These are phyloP conservation scores for Boechera divaricarpa DNA, from an alignment of 345 rosid species.

Conservation along the genomic window DNA sequence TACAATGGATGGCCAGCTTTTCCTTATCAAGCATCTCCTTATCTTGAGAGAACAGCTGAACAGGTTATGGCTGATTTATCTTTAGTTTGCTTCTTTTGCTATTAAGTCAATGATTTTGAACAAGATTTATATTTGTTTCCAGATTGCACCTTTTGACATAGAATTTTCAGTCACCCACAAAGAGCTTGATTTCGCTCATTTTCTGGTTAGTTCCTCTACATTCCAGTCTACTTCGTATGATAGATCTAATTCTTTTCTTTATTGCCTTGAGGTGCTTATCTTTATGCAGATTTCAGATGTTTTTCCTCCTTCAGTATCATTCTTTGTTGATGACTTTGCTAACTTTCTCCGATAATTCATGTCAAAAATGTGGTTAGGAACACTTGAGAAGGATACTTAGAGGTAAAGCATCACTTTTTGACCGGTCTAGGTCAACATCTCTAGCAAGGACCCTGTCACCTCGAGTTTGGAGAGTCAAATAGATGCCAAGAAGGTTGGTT, in stretches of 20 bases:
- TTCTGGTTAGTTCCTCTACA: conserved; percentile 73
- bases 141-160: conserved; percentile 97
- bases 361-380: conserved; percentile 60
- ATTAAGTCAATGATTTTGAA: neutral
- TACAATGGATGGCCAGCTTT: conserved; percentile 93
- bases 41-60: conserved; percentile 67
- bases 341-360: conserved; percentile 14
- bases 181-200: conserved; percentile 98
- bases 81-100: conserved; percentile 30
- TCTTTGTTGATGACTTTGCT: neutral
- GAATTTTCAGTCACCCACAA: conserved; percentile 94
- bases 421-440: conserved; percentile 96
- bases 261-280: neutral
- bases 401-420: conserved; percentile 96
- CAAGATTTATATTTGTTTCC: conserved; percentile 27
- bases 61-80: conserved; percentile 61
- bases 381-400: conserved; percentile 93
- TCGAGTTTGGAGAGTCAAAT: conserved; percentile 96
- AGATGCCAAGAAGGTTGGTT: conserved; percentile 91
- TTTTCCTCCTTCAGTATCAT: conserved; percentile 13
- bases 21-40: conserved; percentile 91
- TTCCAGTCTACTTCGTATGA: conserved; percentile 15
- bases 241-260: neutral
- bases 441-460: conserved; percentile 96
- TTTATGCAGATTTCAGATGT: conserved; percentile 11